Percentiles rank a stretch among this genome's conserved stretches.
These are phyloP conservation scores for Irpex sp. DNA, from an alignment of 1,284 basidiomycete genomes.

Conservation along the genomic window DNA sequence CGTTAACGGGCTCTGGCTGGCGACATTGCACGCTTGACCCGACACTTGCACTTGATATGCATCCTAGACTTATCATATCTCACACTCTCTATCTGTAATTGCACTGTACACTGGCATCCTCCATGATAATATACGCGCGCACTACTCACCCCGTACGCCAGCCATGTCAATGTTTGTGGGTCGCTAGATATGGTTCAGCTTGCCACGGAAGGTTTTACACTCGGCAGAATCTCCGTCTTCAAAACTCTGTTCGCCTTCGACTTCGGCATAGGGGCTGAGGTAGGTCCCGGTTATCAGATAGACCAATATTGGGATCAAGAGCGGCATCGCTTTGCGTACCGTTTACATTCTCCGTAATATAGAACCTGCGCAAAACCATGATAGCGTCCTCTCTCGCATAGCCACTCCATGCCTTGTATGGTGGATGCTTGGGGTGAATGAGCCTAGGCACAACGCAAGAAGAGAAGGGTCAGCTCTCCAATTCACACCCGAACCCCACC, in stretches of 20 bases:
- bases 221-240: constrained; percentile 63
- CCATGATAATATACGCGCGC: background rate
- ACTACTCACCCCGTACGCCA: background rate
- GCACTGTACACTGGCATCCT: background rate
- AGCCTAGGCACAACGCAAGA: constrained; percentile 35
- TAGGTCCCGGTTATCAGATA: constrained; percentile 3
- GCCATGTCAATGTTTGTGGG: background rate
- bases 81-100: background rate
- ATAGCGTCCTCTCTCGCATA: constrained; percentile 92
- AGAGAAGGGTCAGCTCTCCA: background rate
- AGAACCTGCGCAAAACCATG: constrained; percentile 91
- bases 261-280: constrained; percentile 70
- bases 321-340: constrained; percentile 42
- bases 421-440: constrained; percentile 65
- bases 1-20: background rate
- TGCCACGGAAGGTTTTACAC: background rate
- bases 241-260: constrained; percentile 70
- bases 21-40: background rate
- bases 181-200: background rate
- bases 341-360: constrained; percentile 92
- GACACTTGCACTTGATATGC: background rate
- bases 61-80: background rate
- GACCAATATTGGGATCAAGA: constrained; percentile 11
- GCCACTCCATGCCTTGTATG: constrained; percentile 80
- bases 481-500: background rate